A percentile compares a stretch with the other conserved stretches of the same genome.
These are phyloP conservation scores for Ambispora gerdemannii DNA, from an alignment of 192 early-diverging fungal genomes.

Conservation along the genomic window DNA sequence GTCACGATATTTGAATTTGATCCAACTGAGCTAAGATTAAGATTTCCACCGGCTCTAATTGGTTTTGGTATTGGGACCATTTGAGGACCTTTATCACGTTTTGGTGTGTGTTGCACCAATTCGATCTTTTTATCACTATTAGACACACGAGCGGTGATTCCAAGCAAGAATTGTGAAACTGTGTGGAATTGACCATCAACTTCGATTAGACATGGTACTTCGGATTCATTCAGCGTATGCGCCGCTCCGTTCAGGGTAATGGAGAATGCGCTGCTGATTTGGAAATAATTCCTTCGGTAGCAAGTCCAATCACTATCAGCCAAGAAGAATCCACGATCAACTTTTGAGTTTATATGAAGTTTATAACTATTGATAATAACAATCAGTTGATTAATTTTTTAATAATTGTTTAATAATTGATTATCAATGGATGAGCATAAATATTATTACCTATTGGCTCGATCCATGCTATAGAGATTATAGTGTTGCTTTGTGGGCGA, in stretches of 20 bases:
- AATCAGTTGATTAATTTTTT: neutral
- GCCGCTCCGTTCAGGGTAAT: slow-evolving; percentile 44
- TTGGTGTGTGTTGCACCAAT: slow-evolving; percentile 83
- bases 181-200: slow-evolving; percentile 50
- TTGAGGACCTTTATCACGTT: slow-evolving; percentile 92
- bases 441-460: slow-evolving; percentile 43
- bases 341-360: slow-evolving; percentile 66
- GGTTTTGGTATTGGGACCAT: slow-evolving; percentile 61
- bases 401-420: neutral
- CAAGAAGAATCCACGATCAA: slow-evolving; percentile 92
- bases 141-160: slow-evolving; percentile 71
- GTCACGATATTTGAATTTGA: slow-evolving; percentile 57
- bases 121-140: slow-evolving; percentile 75
- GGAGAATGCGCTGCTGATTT: slow-evolving; percentile 68
- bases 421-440: neutral
- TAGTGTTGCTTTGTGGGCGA: slow-evolving; percentile 60
- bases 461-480: slow-evolving; percentile 64
- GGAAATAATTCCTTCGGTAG: slow-evolving; percentile 94
- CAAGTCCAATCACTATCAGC: slow-evolving; percentile 90
- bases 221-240: slow-evolving; percentile 38
- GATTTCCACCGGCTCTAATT: slow-evolving; percentile 58
- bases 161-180: slow-evolving; percentile 69
- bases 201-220: slow-evolving; percentile 65
- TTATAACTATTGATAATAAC: slow-evolving; percentile 46
- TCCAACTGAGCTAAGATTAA: slow-evolving; percentile 39